A percentile compares a stretch with the other conserved stretches of the same genome.
These are phyloP conservation scores for Ustilago curta DNA, from an alignment of 1,284 basidiomycete species.

Conservation along the genomic window DNA sequence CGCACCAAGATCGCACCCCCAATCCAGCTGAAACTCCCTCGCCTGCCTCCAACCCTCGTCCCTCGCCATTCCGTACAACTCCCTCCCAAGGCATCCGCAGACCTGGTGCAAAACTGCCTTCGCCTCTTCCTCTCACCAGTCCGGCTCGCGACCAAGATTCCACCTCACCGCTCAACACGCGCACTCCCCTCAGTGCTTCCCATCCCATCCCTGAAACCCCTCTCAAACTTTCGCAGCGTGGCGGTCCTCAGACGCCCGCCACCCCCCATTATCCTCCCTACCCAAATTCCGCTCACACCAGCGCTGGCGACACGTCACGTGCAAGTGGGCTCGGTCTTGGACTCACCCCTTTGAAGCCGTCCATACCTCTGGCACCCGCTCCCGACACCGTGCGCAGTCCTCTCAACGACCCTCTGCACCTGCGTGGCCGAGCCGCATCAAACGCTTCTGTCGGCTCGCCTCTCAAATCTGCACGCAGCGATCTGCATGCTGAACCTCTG, in stretches of 20 bases:
- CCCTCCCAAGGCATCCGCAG: constrained; percentile 44
- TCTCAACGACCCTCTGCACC: constrained; percentile 31
- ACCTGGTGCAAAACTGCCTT: constrained; percentile 46
- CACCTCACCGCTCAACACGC: constrained; percentile 35
- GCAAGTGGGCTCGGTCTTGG: constrained; percentile 50
- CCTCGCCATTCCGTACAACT: constrained; percentile 33
- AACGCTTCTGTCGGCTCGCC: constrained; percentile 38
- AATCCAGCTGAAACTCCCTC: constrained; percentile 16
- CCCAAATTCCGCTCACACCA: constrained; percentile 14
- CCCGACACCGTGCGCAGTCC: constrained; percentile 32
- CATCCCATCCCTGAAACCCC: constrained; percentile 61
- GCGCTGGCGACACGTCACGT: constrained; percentile 32
- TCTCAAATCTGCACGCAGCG: constrained; percentile 24
- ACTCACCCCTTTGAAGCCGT: constrained; percentile 39
- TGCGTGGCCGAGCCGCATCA: constrained; percentile 31
- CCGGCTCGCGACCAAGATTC: constrained; percentile 40
- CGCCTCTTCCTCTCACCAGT: constrained; percentile 47
- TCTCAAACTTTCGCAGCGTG: constrained; percentile 53
- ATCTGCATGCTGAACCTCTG: constrained; percentile 27
- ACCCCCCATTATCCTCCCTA: constrained; percentile 44
- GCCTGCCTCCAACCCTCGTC: constrained; percentile 11
- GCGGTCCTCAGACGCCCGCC: constrained; percentile 47
- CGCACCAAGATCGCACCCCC: not conserved
- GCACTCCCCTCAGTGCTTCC: constrained; percentile 60
- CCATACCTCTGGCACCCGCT: constrained; percentile 37